Base-by-base conservation (phyloP, 805 yeast species). In the Candida endomychidarum region DNA sequence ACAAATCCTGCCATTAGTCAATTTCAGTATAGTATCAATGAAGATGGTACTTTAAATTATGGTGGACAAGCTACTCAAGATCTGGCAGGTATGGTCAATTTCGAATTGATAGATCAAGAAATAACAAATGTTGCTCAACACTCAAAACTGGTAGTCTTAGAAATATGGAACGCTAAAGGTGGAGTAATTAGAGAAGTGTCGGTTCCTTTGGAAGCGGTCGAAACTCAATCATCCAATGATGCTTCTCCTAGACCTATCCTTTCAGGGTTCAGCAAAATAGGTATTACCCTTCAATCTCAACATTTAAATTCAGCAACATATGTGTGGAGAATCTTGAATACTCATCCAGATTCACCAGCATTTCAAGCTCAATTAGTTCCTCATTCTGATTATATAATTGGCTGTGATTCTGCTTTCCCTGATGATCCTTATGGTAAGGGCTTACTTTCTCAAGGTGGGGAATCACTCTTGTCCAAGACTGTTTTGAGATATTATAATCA, bases 81-180 rank as follows among this genome's bases (percentile, higher is more conserved):
- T 15, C 68, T 62, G 40, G 70, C 63, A 2, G 60, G 66, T 1
- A 45, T 53, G 48, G 54, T 69, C 8, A 73, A 77, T 54, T 71
- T 65, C 48, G 67, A 69, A 31, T 48, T 65, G 43, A 58, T 78
- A 30, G 45, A 63, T 11, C 63, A 67, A 42, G 80, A 75, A 44
- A 60, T 78, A 12, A 43, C 52, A 23, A 65, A 58, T 38, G 51
- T 60, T 17, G 58, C 62, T 18, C 41, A 51, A 7, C 50, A 54
- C 31, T 52, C 68, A 20, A 56, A 64, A 26, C 59, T 70, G 3
- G 62, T 85, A 5, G 62, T 69, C 8, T 65, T 90, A 30, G 80
- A 75, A 36, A 79, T 87, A 2, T 90, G 96, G 96, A 80, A 78
- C 32, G 93, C 95, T 2, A 89, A 89, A 62, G 97, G 97, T 16